A percentile compares a stretch with the other conserved stretches of the same genome.
Conservation (phyloP, 805 yeast species). For the Wickerhamiella lipophila region DNA sequence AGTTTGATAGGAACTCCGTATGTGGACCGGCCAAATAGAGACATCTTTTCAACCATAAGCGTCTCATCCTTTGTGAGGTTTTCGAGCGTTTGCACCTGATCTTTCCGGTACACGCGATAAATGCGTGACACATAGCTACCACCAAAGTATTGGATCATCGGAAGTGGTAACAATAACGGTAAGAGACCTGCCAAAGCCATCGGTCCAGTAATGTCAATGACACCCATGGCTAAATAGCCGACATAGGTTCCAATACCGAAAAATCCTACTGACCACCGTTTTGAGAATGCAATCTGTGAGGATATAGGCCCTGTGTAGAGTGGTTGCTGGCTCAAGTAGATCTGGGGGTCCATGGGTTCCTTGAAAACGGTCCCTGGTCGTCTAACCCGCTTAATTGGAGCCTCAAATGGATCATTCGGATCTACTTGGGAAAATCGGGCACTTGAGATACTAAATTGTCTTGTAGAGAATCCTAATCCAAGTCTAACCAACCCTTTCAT, state of each 20-base stretch:
- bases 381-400: constrained; percentile 29
- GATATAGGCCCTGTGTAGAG: constrained; percentile 53
- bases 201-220: constrained; percentile 41
- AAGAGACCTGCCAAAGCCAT: constrained; percentile 34
- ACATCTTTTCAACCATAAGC: constrained; percentile 53
- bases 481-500: not conserved
- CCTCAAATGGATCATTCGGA: constrained; percentile 33
- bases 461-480: no score
- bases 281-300: constrained; percentile 48
- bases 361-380: constrained; percentile 33
- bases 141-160: constrained; percentile 43
- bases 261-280: constrained; percentile 49
- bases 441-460: not conserved
- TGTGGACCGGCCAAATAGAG: constrained; percentile 51
- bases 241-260: constrained; percentile 49
- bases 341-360: constrained; percentile 39
- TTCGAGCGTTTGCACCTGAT: constrained; percentile 50
- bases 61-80: constrained; percentile 49
- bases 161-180: constrained; percentile 41
- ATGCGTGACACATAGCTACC: constrained; percentile 59
- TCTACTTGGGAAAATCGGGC: constrained; percentile 18
- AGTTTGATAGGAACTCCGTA: constrained; percentile 50
- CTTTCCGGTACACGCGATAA: constrained; percentile 53
- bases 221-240: constrained; percentile 44
- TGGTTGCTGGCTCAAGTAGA: constrained; percentile 46